Percentiles rank a stretch among this genome's conserved stretches.
Conservation (phyloP, 2,329 filamentous ascomycete genomes). For the Paraphoma sp. region DNA sequence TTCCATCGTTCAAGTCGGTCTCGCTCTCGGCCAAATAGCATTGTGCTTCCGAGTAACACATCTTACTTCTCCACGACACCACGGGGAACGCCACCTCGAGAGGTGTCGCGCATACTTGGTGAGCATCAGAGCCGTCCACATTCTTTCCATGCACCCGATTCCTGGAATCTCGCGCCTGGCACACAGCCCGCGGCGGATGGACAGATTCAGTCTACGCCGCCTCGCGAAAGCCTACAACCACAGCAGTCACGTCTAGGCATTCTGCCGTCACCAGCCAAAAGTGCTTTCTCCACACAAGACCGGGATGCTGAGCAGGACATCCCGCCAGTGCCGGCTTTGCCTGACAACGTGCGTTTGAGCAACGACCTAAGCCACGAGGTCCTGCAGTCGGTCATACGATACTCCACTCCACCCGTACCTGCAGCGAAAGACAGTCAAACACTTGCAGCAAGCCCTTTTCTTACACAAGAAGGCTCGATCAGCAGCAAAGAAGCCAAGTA, state of each 20-base stretch:
- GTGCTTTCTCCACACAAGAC: slow-evolving; percentile 29
- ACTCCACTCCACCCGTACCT: slow-evolving; percentile 29
- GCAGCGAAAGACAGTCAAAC: slow-evolving; percentile 8
- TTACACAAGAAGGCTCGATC: not conserved
- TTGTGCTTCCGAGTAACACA: slow-evolving; percentile 28
- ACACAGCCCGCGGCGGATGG: slow-evolving; percentile 10
- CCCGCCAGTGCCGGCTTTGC: slow-evolving; percentile 40
- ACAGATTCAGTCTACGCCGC: slow-evolving; percentile 15
- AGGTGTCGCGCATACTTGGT: slow-evolving; percentile 23
- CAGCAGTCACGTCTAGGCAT: slow-evolving; percentile 25
- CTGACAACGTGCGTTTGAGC: slow-evolving; percentile 23
- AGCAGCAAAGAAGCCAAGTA: too few relatives aligned
- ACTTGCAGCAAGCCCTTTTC: slow-evolving; percentile 7
- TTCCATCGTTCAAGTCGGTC: slow-evolving; percentile 44
- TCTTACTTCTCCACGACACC: slow-evolving; percentile 19
- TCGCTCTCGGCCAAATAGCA: slow-evolving; percentile 38
- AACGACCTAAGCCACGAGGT: slow-evolving; percentile 30
- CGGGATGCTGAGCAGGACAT: slow-evolving; percentile 26
- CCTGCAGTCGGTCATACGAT: slow-evolving; percentile 36
- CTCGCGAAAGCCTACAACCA: slow-evolving; percentile 3
- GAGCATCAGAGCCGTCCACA: slow-evolving; percentile 25
- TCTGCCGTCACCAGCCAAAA: slow-evolving; percentile 39
- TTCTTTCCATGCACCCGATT: slow-evolving; percentile 41
- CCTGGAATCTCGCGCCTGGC: slow-evolving; percentile 27
- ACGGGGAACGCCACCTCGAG: slow-evolving; percentile 30